These are phyloP conservation scores for Asclepias syriaca DNA, from an alignment of 257 asterid species.

Conservation along the genomic window DNA sequence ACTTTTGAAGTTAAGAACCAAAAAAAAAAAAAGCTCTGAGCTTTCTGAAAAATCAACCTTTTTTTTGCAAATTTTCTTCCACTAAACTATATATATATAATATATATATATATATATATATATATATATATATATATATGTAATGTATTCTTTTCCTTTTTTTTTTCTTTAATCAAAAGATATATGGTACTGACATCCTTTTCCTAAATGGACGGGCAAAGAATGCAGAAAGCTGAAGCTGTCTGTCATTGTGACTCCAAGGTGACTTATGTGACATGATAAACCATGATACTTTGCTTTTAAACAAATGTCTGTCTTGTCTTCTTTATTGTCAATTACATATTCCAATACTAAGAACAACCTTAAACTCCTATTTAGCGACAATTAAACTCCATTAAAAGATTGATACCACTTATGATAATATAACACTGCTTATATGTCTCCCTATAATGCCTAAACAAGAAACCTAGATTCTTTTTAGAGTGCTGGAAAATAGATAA, in stretches of 20 bases:
- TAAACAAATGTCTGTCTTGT: not conserved
- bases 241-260: slow-evolving; percentile 1
- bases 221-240: not conserved
- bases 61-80: not conserved
- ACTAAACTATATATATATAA: not conserved
- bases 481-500: not conserved
- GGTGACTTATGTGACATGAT: not conserved
- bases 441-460: not conserved
- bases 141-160: not conserved
- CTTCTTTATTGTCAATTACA: not conserved
- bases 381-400: not conserved
- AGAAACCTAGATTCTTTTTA: not conserved
- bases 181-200: not conserved
- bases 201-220: slow-evolving; percentile 4
- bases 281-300: not conserved
- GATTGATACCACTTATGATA: too few relatives aligned
- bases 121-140: too few relatives aligned
- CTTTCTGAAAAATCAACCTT: not conserved
- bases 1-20: slow-evolving; percentile 9
- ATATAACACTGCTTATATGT: not conserved
- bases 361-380: not conserved
- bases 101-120: not conserved
- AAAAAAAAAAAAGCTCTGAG: not conserved
- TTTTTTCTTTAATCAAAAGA: not conserved
- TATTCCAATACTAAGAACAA: not conserved